Base-by-base conservation (phyloP, 1,284 basidiomycete genomes). In the Tilletia walkeri region DNA sequence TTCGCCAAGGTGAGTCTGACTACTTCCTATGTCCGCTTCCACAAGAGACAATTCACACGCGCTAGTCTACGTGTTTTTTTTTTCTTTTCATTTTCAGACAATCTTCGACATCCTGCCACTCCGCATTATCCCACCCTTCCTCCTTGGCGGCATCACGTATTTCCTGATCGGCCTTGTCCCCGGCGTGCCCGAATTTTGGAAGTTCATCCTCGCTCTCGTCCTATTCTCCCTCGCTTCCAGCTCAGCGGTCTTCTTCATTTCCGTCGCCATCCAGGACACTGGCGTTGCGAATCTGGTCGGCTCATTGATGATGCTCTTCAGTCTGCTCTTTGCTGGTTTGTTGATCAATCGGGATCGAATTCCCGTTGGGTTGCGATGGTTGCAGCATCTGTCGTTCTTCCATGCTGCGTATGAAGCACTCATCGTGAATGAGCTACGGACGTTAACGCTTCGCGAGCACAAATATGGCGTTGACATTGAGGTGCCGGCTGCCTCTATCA, bases 321-420 rank as follows among this genome's bases (percentile, higher is more conserved):
- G 94, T 83, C 86, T 99, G 69, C 87, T 98, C 70, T 99, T 98
- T 85, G 95, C 95, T 4, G 95, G 95, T 4, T 86, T 98, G 70
- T 86, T 98, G 69, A 94, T 99, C 86, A 99, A 98, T 84, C 89
- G 94, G 65, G 92, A 95, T 76, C 90, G 91, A 34, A 89, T 97
- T 12, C 88, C 89, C 0, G 86, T 87, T 0, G 87, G 86, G 49
- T 86, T 95, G 65, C 89, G 88, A 70, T 96, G 93, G 92, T 86
- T 98, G 74, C 91, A 93, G 81, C 93, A 91, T 0, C 82, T 93
- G 14, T 95, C 93, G 2, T 98, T 98, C 88, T 98, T 96, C 90
- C 95, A 98, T 85, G 95, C 95, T n/a, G 95, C 92, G 0, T 98
- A 94, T 81, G 95, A 99, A 85, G 94, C 92, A 0, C 88, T 99